Evolutionary conservation across 345 rosid species (phyloP).

Genomic region (Jatropha curcas): DNA sequence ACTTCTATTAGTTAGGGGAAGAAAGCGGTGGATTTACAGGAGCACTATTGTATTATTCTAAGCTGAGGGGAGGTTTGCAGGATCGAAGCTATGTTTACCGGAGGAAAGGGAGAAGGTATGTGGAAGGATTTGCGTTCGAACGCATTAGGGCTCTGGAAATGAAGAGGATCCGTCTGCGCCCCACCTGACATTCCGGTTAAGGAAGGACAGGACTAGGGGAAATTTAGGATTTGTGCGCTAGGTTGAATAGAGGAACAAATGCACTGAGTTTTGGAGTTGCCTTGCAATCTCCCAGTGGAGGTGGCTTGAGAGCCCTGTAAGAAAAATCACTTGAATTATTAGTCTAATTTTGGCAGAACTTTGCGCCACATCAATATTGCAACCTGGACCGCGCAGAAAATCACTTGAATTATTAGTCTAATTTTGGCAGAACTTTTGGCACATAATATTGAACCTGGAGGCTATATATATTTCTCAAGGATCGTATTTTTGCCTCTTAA

Average conservation of each 20-base stretch:
- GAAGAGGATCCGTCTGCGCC: conserved; percentile 38
- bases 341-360: too few relatives aligned
- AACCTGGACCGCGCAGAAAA: too few relatives aligned
- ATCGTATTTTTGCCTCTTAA: not conserved
- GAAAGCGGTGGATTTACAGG: conserved; percentile 41
- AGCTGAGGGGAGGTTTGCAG: conserved; percentile 34
- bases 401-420: too few relatives aligned
- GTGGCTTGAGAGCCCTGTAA: conserved; percentile 34
- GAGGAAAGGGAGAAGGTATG: conserved; percentile 35
- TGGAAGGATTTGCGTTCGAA: conserved; percentile 29
- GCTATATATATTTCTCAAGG: not conserved
- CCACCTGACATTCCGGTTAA: conserved; percentile 40
- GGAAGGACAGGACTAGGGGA: conserved; percentile 36
- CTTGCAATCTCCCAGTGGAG: conserved; percentile 21
- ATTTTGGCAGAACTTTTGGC: not conserved
- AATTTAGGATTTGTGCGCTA: conserved; percentile 35
- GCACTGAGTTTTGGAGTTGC: conserved; percentile 32
- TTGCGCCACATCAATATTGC: too few relatives aligned
- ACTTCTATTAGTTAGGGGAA: conserved; percentile 28
- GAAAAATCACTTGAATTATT: not conserved
- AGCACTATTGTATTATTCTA: conserved; percentile 38
- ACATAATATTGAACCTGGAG: not conserved
- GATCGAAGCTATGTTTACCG: conserved; percentile 35
- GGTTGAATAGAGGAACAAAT: conserved; percentile 35
- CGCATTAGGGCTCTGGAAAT: conserved; percentile 32